Percentiles rank a stretch among this genome's conserved stretches.
Conservation (phyloP, 371 early-diverging fungal species). For the Mortierella sp. region DNA sequence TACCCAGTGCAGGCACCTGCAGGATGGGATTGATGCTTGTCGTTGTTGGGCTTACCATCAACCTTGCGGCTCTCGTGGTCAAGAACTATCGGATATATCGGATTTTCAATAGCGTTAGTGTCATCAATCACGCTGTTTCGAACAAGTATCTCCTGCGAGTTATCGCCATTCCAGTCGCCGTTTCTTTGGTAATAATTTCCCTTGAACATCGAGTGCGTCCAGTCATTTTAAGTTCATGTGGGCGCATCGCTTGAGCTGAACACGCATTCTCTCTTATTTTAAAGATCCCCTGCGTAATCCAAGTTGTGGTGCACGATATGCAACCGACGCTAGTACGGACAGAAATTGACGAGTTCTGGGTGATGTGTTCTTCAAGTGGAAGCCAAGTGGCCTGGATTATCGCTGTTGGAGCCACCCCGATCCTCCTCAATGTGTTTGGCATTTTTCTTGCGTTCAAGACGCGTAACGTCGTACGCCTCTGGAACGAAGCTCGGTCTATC, state of each 20-base stretch:
- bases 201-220: too few species aligned
- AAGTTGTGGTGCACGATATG: constrained; percentile 11
- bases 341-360: constrained; percentile 27
- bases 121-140: constrained; percentile 46
- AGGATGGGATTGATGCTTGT: constrained; percentile 29
- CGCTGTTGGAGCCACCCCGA: constrained; percentile 13
- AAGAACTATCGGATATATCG: constrained; percentile 71
- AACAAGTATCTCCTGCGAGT: constrained; percentile 36
- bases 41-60: constrained; percentile 19
- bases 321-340: constrained; percentile 19
- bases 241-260: too few species aligned
- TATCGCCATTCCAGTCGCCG: constrained; percentile 25
- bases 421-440: constrained; percentile 34
- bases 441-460: constrained; percentile 49
- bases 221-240: too few species aligned
- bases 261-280: background rate
- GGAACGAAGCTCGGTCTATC: constrained; percentile 53
- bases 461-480: constrained; percentile 39
- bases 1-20: constrained; percentile 53
- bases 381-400: constrained; percentile 12
- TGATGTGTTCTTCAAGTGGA: constrained; percentile 4
- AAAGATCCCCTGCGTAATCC: constrained; percentile 30
- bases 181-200: constrained; percentile 24
- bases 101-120: constrained; percentile 61
- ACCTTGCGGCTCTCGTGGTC: constrained; percentile 56